Percentiles rank a stretch among this genome's conserved stretches.
Conservation (phyloP, 2,329 filamentous ascomycete genomes). For the Colletotrichum sp. region DNA sequence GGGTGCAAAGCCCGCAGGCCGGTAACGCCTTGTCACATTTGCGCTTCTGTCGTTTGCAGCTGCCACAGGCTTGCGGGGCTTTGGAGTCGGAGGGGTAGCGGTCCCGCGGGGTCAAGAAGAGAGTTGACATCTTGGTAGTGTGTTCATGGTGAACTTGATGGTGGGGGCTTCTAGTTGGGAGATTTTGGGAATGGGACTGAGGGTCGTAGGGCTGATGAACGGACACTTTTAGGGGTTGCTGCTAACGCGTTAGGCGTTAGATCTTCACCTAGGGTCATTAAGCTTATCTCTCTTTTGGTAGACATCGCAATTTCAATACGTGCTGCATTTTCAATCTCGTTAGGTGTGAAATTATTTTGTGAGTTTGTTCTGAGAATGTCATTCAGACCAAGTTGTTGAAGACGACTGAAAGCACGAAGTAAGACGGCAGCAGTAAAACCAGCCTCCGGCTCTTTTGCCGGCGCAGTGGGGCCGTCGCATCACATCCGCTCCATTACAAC, state of each 20-base stretch:
- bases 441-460: background rate
- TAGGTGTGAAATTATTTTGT: background rate
- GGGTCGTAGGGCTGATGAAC: background rate
- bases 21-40: constrained; percentile 57
- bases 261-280: background rate
- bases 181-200: background rate
- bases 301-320: background rate
- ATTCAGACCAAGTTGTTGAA: background rate
- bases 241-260: background rate
- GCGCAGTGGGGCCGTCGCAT: background rate
- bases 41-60: constrained; percentile 45
- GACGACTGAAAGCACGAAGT: background rate
- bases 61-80: constrained; percentile 9
- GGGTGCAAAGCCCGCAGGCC: constrained; percentile 49
- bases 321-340: background rate
- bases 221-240: background rate
- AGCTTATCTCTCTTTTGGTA: background rate
- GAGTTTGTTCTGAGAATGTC: background rate
- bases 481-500: background rate
- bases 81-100: background rate
- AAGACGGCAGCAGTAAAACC: too few relatives aligned
- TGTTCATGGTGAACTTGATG: background rate
- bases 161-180: background rate
- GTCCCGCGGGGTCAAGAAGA: background rate
- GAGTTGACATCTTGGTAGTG: background rate